Evolutionary conservation across 176 grass and related monocot genomes (phyloP).

Genomic region (Avena atlantica): DNA sequence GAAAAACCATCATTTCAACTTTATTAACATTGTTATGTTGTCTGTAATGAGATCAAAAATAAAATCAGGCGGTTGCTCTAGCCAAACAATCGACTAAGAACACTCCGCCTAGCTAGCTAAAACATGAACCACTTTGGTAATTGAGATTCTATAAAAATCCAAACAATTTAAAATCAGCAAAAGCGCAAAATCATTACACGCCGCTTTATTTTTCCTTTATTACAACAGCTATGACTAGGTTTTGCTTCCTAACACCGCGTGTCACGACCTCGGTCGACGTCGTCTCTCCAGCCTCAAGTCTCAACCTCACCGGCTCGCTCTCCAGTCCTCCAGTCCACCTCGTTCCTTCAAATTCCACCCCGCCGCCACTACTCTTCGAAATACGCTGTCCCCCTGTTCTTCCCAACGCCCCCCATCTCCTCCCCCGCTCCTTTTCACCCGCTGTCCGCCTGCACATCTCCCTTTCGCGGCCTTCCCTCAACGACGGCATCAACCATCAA

Average conservation of each 20-base stretch:
- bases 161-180: background rate
- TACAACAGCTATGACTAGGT: background rate
- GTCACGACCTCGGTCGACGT: background rate
- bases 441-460: background rate
- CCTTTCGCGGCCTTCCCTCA: background rate
- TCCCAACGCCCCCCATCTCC: background rate
- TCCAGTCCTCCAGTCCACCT: background rate
- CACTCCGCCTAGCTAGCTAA: too few species aligned
- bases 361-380: background rate
- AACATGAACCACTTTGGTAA: too few species aligned
- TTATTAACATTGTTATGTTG: too few species aligned
- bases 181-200: background rate
- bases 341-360: background rate
- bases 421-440: background rate
- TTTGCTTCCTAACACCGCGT: background rate
- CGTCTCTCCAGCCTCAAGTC: background rate
- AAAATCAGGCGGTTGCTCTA: too few species aligned
- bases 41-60: too few species aligned
- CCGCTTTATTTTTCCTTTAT: background rate
- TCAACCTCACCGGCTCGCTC: background rate
- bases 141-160: background rate
- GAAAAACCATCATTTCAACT: too few species aligned
- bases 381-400: background rate
- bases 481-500: background rate
- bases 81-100: too few species aligned